A percentile compares a stretch with the other conserved stretches of the same genome.
Conservation (phyloP, 306 rosid genomes). For the Styphnolobium japonicum region DNA sequence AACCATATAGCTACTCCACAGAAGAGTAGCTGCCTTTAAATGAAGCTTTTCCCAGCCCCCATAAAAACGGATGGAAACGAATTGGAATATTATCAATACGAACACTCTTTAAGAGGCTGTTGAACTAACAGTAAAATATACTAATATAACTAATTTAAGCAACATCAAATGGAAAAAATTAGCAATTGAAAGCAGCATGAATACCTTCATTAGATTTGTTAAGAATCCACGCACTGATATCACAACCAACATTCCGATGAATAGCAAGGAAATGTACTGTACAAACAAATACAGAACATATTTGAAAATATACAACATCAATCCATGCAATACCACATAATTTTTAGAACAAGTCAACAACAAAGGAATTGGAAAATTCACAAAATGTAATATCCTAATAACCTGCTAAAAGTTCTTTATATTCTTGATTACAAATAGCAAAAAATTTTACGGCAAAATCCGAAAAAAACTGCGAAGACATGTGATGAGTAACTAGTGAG, state of each 20-base stretch:
- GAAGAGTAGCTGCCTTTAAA: not conserved
- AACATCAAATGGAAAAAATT: conserved; percentile 15
- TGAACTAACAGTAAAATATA: not conserved
- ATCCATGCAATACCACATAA: not conserved
- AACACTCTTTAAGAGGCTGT: not conserved
- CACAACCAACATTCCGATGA: conserved; percentile 90
- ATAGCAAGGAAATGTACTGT: conserved; percentile 89
- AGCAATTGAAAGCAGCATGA: conserved; percentile 18
- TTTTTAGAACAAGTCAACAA: not conserved
- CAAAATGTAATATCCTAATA: not conserved
- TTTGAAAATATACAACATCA: conserved; percentile 9
- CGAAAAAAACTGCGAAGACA: not conserved
- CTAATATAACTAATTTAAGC: not conserved
- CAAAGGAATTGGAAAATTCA: not conserved
- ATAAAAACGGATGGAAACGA: not conserved
- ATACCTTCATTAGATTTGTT: conserved; percentile 98
- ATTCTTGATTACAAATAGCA: not conserved
- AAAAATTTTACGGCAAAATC: not conserved
- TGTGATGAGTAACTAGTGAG: not conserved
- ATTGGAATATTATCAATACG: not conserved
- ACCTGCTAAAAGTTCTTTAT: not conserved
- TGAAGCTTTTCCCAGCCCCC: not conserved
- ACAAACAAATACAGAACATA: conserved; percentile 24
- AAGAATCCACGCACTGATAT: conserved; percentile 95
- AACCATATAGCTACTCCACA: not conserved